Percentiles rank a stretch among this genome's conserved stretches.
Evolutionary conservation across 2,329 filamentous ascomycete species (phyloP).

Genomic region (Pseudonectria foliicola): DNA sequence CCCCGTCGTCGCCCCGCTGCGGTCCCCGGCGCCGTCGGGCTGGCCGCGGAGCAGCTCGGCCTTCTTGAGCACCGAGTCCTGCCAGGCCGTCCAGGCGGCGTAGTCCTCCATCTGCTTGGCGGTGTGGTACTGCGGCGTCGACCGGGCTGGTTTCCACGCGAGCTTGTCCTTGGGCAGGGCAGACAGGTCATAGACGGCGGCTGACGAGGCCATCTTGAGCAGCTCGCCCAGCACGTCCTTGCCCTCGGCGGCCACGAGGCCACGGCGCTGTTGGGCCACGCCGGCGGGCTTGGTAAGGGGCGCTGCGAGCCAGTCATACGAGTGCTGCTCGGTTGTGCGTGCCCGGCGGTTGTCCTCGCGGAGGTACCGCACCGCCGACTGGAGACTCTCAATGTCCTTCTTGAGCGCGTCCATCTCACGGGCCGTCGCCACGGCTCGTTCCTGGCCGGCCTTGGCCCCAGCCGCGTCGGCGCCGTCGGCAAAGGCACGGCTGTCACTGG

Average conservation of each 20-base stretch:
- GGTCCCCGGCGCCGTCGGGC: slow-evolving; percentile 12
- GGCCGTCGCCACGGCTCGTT: slow-evolving; percentile 61
- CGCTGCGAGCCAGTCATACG: slow-evolving; percentile 53
- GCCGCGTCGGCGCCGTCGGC: slow-evolving; percentile 45
- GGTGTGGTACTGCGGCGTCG: slow-evolving; percentile 59
- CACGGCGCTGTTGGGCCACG: slow-evolving; percentile 41
- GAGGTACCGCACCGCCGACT: slow-evolving; percentile 60
- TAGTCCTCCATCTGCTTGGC: slow-evolving; percentile 60
- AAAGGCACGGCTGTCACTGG: slow-evolving; percentile 52
- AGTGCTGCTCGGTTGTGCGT: slow-evolving; percentile 48
- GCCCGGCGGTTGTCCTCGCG: slow-evolving; percentile 60
- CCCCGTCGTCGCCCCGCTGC: slow-evolving; percentile 16
- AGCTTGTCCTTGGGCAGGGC: slow-evolving; percentile 51
- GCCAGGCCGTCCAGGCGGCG: slow-evolving; percentile 54
- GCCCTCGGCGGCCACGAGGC: slow-evolving; percentile 52
- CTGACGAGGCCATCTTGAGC: slow-evolving; percentile 50
- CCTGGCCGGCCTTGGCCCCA: slow-evolving; percentile 51
- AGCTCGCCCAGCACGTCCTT: slow-evolving; percentile 59
- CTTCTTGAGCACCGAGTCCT: slow-evolving; percentile 48
- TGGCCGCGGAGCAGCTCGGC: slow-evolving; percentile 31
- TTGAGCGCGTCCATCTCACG: slow-evolving; percentile 67
- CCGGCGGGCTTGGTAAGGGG: slow-evolving; percentile 45
- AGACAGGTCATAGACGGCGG: slow-evolving; percentile 53
- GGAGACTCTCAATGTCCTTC: slow-evolving; percentile 57
- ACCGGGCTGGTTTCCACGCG: slow-evolving; percentile 58